Evolutionary conservation across 139 green algal genomes (phyloP).

Genomic region (Pseudopediastrum boryanum): DNA sequence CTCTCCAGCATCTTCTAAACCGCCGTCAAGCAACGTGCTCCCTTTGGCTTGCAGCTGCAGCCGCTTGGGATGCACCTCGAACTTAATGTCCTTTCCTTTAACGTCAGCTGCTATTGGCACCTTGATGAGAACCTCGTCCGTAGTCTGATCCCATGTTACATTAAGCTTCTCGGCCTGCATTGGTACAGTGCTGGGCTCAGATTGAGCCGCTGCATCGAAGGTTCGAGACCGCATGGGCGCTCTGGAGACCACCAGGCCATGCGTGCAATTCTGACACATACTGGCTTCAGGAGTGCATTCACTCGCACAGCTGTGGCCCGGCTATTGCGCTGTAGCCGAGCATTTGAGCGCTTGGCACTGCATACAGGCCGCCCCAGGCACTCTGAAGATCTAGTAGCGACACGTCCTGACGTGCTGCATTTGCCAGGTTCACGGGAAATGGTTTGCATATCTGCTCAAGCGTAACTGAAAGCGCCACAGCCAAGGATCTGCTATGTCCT

Average conservation of each 20-base stretch:
- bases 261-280: not conserved
- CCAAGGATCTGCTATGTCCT: too few species aligned
- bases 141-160: conserved; percentile 42
- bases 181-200: not conserved
- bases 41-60: conserved; percentile 32
- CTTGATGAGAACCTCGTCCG: conserved; percentile 47
- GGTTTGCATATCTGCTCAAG: too few species aligned
- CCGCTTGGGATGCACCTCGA: conserved; percentile 51
- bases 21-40: conserved; percentile 34
- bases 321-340: too few species aligned
- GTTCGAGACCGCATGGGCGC: not conserved
- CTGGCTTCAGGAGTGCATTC: conserved; percentile 18
- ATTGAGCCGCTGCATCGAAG: not conserved
- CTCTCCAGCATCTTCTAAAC: conserved; percentile 34
- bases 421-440: too few species aligned
- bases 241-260: not conserved
- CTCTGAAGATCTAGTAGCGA: too few species aligned
- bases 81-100: not conserved
- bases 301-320: too few species aligned
- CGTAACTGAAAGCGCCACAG: too few species aligned
- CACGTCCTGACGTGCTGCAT: too few species aligned
- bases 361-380: too few species aligned
- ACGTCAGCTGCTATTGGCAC: conserved; percentile 24
- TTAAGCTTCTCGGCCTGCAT: conserved; percentile 20
- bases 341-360: too few species aligned